Evolutionary conservation across 257 asterid genomes (phyloP), one percentile per base, ranked within the genome.

Genomic region (Perilla frutescens): DNA sequence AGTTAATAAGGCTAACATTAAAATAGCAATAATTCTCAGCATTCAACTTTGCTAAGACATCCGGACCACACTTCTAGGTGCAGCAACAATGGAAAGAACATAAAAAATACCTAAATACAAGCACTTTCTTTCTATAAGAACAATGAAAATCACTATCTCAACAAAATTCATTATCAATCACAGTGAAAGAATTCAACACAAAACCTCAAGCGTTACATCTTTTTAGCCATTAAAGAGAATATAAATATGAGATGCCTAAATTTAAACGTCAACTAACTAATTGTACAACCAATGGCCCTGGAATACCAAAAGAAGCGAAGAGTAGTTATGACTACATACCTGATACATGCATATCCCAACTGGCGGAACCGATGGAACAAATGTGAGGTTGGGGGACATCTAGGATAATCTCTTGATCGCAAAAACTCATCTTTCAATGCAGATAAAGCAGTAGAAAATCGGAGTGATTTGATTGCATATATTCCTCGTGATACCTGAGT

Each of bases 331-430:
- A 51, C 45, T 48, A 76, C 73, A 20, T 77, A 95, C 99, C 90
- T 90, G 80, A 95, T 86, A 71, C 99, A 95, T 75, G 99, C 93
- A 82, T 87, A 90, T 85, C 99, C 99, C 90, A 95, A 82, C 80
- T 86, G 92, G 73, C 98, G 99, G 85, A 95, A 95, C n/a, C 97
- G 96, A 78, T 95, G 97, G 82, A 92, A 95, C 84, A 95, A 82
- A 79, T 95, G 98, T 39, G 99, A 92, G 63, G 98, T 95, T 36
- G 96, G 96, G 75, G 97, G 98, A 57, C 99, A 95, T 71, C 96
- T 86, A 74, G 99, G 99, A 86, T 95, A 89, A 87, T 95, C 99
- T 85, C 99, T 91, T 70, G 99, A 95, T 11, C 99, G 88, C 84
- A 90, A 82, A 81, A 88, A 90, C 83, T 95, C 99, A 20, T 95